Percentiles rank a stretch among this genome's conserved stretches.
Evolutionary conservation across 2,329 filamentous ascomycete genomes (phyloP).

Genomic region (Scorias spongiosa): DNA sequence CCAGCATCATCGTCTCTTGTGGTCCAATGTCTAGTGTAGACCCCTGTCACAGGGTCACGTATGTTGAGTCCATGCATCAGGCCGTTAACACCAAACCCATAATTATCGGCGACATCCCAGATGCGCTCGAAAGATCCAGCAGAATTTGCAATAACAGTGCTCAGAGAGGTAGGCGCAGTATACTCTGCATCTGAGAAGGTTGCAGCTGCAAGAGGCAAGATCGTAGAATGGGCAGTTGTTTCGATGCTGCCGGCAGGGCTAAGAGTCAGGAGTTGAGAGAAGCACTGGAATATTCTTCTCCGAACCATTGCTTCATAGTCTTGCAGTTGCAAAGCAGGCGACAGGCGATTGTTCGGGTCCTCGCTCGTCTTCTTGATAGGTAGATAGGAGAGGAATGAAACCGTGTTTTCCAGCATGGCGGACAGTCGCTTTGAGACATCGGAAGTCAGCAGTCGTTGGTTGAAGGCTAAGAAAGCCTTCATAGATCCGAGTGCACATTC

Average conservation of each 20-base stretch:
- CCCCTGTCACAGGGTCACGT: constrained; percentile 49
- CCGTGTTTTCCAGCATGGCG: constrained; percentile 88
- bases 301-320: constrained; percentile 91
- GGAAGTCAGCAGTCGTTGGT: constrained; percentile 76
- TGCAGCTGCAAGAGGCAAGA: constrained; percentile 76
- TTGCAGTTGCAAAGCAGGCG: constrained; percentile 71
- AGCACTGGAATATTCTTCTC: constrained; percentile 84
- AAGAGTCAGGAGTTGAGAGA: constrained; percentile 76
- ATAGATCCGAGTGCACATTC: constrained; percentile 90
- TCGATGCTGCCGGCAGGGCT: constrained; percentile 77
- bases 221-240: constrained; percentile 74
- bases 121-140: constrained; percentile 82
- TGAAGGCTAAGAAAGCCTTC: constrained; percentile 83
- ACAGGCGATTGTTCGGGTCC: constrained; percentile 69
- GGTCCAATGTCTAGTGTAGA: constrained; percentile 34
- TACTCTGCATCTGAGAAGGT: constrained; percentile 88
- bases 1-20: constrained; percentile 44
- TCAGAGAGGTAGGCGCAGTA: constrained; percentile 70
- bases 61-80: constrained; percentile 65
- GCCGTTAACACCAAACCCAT: constrained; percentile 82
- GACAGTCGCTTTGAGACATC: constrained; percentile 90
- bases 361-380: constrained; percentile 74
- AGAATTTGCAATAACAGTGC: constrained; percentile 79
- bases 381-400: constrained; percentile 71
- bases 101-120: constrained; percentile 92